A percentile compares a stretch with the other conserved stretches of the same genome.
Evolutionary conservation across 2,329 filamentous ascomycete species (phyloP).

Genomic region (Mollisia scopiformis): DNA sequence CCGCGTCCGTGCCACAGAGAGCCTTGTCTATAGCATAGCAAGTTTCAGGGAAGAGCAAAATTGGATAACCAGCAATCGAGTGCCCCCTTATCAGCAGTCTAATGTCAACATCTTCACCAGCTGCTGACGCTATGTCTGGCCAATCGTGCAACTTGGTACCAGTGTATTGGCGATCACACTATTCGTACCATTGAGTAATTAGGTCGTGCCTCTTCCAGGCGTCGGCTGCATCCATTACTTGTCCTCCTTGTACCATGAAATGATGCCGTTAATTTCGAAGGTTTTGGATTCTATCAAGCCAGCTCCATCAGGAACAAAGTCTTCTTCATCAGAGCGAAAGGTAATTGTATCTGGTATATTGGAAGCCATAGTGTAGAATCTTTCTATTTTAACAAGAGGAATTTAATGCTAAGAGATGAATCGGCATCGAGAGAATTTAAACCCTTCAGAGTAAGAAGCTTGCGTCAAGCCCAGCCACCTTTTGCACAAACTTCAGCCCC

Average conservation of each 20-base stretch:
- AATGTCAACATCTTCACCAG: slow-evolving; percentile 3
- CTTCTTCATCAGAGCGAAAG: slow-evolving; percentile 1
- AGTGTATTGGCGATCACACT: slow-evolving; percentile 1
- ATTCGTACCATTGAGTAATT: slow-evolving; percentile 5
- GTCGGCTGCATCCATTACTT: slow-evolving; percentile 4
- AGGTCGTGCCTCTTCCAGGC: slow-evolving; percentile 4
- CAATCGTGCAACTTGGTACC: not conserved
- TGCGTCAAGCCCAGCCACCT: slow-evolving; percentile 3
- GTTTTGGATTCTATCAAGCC: not conserved
- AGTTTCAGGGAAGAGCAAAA: slow-evolving; percentile 3
- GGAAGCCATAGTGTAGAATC: not conserved
- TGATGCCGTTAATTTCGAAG: not conserved
- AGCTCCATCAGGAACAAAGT: not conserved
- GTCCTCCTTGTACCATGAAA: slow-evolving; percentile 1
- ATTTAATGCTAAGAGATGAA: not conserved
- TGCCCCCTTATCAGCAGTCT: slow-evolving; percentile 1
- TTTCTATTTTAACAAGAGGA: not conserved
- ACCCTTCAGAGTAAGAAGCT: not conserved
- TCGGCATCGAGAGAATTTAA: slow-evolving; percentile 3
- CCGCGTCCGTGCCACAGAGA: slow-evolving; percentile 3
- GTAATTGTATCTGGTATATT: not conserved
- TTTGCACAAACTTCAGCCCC: not conserved
- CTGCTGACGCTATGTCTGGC: not conserved
- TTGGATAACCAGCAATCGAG: not conserved
- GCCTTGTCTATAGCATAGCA: slow-evolving; percentile 2